A percentile compares a stretch with the other conserved stretches of the same genome.
These are phyloP conservation scores for Amphibolis antarctica DNA, from an alignment of 106 monocot species.

Conservation along the genomic window DNA sequence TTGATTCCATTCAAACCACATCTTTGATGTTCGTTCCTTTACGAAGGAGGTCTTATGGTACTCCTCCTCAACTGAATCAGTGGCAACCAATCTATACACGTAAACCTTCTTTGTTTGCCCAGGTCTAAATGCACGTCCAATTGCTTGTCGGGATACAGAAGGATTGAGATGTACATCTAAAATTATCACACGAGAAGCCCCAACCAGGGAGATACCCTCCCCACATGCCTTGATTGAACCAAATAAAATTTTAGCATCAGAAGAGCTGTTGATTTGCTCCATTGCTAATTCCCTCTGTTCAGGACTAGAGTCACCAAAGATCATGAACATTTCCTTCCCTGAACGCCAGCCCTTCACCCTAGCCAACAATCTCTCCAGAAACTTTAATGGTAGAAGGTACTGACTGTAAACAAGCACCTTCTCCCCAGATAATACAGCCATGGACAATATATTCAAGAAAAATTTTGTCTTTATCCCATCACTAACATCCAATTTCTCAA, in stretches of 20 bases:
- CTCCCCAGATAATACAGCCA: conserved; percentile 56
- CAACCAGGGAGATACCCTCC: conserved; percentile 86
- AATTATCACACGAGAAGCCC: conserved; percentile 75
- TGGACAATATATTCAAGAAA: conserved; percentile 48
- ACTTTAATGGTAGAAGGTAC: conserved; percentile 80
- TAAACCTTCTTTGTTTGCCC: conserved; percentile 69
- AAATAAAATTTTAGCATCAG: conserved; percentile 71
- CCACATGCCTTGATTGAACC: conserved; percentile 98
- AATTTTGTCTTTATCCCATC: conserved; percentile 90
- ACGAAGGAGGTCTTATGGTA: conserved; percentile 54
- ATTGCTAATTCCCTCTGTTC: conserved; percentile 66
- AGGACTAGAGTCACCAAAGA: conserved; percentile 63
- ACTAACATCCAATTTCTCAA: conserved; percentile 13
- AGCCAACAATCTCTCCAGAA: conserved; percentile 58
- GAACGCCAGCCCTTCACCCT: conserved; percentile 55
- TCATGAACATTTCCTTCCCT: conserved; percentile 74
- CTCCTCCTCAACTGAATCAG: conserved; percentile 58
- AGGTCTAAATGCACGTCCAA: conserved; percentile 85
- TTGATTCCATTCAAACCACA: conserved; percentile 95
- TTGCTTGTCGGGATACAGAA: conserved; percentile 88
- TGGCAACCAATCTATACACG: conserved; percentile 71
- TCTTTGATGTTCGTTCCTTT: conserved; percentile 75
- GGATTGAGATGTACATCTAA: conserved; percentile 93
- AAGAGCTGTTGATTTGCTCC: conserved; percentile 79
- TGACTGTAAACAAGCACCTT: conserved; percentile 75